Percentiles rank a stretch among this genome's conserved stretches.
These are phyloP conservation scores for Tulasnella sp. DNA, from an alignment of 768 basidiomycete genomes.

Conservation along the genomic window DNA sequence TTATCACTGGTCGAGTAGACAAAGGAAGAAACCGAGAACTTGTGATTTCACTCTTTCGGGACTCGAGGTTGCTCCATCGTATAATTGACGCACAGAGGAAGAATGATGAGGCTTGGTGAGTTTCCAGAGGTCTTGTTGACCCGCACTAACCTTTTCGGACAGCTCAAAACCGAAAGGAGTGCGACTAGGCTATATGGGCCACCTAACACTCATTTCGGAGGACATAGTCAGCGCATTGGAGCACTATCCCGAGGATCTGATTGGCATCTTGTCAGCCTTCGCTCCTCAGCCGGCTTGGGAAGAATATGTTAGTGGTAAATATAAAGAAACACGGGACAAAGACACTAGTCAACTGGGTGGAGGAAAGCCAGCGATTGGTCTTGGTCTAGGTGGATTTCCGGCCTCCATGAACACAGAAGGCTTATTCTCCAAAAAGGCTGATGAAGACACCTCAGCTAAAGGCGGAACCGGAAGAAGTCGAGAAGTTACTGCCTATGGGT, in stretches of 20 bases:
- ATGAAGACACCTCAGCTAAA: slow-evolving; percentile 35
- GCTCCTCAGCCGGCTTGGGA: slow-evolving; percentile 79
- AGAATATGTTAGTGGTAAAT: slow-evolving; percentile 72
- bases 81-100: slow-evolving; percentile 74
- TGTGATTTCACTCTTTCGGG: slow-evolving; percentile 71
- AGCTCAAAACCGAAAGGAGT: slow-evolving; percentile 63
- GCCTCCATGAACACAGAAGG: slow-evolving; percentile 23
- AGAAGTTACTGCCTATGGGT: background rate
- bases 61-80: slow-evolving; percentile 67
- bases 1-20: slow-evolving; percentile 78
- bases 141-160: background rate
- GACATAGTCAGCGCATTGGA: slow-evolving; percentile 84
- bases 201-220: slow-evolving; percentile 87
- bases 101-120: slow-evolving; percentile 65
- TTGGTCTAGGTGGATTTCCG: slow-evolving; percentile 21
- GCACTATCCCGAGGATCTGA: slow-evolving; percentile 71
- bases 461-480: slow-evolving; percentile 18
- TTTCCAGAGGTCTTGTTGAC: background rate
- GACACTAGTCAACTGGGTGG: slow-evolving; percentile 76
- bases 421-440: slow-evolving; percentile 35
- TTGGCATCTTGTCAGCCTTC: slow-evolving; percentile 45
- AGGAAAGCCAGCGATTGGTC: slow-evolving; percentile 52
- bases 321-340: slow-evolving; percentile 72
- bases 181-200: slow-evolving; percentile 92
- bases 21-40: slow-evolving; percentile 60